Base-by-base conservation (phyloP, 1,284 basidiomycete genomes). In the Farysia itapuensis region DNA sequence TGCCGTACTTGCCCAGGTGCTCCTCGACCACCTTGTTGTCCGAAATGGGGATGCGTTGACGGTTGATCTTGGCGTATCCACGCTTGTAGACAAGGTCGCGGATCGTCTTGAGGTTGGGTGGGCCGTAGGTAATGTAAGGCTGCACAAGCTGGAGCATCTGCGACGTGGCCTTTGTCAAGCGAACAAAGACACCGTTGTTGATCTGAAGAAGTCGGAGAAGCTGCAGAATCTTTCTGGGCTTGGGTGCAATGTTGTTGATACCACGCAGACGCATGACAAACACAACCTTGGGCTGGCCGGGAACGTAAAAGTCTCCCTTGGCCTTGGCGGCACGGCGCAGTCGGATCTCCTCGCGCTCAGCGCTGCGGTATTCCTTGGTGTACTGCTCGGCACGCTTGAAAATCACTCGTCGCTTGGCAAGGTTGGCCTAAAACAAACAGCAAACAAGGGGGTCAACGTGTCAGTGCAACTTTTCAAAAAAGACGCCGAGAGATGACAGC, bases 341-440 rank as follows among this genome's bases (percentile, higher is more conserved):
- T 67, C 91, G 88, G 79, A 98, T 85, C 83, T 96, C 91, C 82
- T 98, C 95, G 81, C 85, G 87, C 85, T 99, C 95, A 81, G 87
- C 86, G 56, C 82, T 68, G 53, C 88, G 81, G 81, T 97, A 97
- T 82, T 97, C 94, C 84, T 96, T 95, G 72, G 96, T 92, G 81
- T 97, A 97, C 68, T 88, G 82, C 81, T 98, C 95, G 43, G 95
- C 94, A 59, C 95, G 90, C 87, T 98, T 98, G 88, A 98, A 98
- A 83, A 97, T 86, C 79, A 96, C 87, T 80, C 88, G 89, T 81
- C 95, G 87, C 84, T 94, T 93, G 61, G 89, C 86, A 79, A 87
- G 87, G 74, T 84, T 81, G 43, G 87, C 87, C 93, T 96, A 22
- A 28, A n/a, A n/a, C n/a, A n/a, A n/a, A n/a, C n/a, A n/a, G n/a